phyloP scores from a whole-genome alignment of 257 asterid genomes.

The Petunia axillaris region DNA sequence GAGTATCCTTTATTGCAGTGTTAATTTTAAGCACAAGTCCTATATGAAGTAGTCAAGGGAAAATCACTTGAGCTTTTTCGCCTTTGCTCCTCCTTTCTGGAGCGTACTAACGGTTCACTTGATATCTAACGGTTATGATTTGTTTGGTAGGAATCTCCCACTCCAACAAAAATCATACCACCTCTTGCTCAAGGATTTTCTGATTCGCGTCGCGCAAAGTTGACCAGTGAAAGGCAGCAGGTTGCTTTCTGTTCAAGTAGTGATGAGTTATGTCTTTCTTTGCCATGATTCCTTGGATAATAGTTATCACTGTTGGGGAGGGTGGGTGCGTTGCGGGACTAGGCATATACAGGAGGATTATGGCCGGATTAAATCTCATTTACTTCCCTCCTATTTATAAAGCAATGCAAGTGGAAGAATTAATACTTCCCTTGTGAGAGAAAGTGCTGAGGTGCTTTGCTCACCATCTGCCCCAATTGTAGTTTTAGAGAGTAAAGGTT shows the following conservation, averaged over 20 bases:
- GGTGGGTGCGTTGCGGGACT: not conserved
- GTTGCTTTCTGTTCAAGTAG: slow-evolving; percentile 41
- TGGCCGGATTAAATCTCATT: not conserved
- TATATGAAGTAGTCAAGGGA: not conserved
- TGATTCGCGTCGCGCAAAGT: slow-evolving; percentile 79
- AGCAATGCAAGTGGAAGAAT: not conserved
- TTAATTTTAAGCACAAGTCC: slow-evolving; percentile 7
- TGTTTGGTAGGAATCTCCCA: slow-evolving; percentile 84
- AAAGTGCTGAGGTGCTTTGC: not conserved
- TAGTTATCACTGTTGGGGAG: slow-evolving; percentile 2
- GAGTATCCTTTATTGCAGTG: slow-evolving; percentile 38
- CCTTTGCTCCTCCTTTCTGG: too few relatives aligned
- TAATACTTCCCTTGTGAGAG: not conserved
- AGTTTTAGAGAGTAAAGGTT: slow-evolving; percentile 14
- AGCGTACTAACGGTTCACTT: slow-evolving; percentile 20
- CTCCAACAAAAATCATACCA: slow-evolving; percentile 79
- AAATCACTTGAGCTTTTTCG: too few relatives aligned
- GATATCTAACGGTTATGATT: slow-evolving; percentile 20
- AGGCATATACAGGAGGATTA: not conserved
- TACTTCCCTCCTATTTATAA: slow-evolving; percentile 9
- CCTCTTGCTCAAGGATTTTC: slow-evolving; percentile 79
- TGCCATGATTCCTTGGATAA: slow-evolving; percentile 6
- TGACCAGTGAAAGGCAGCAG: slow-evolving; percentile 78
- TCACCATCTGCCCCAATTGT: not conserved
- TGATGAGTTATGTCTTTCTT: not conserved